Percentiles rank a stretch among this genome's conserved stretches.
phyloP scores from a whole-genome alignment of 2,329 filamentous ascomycete species.

The Ophiosphaerella korrae region DNA sequence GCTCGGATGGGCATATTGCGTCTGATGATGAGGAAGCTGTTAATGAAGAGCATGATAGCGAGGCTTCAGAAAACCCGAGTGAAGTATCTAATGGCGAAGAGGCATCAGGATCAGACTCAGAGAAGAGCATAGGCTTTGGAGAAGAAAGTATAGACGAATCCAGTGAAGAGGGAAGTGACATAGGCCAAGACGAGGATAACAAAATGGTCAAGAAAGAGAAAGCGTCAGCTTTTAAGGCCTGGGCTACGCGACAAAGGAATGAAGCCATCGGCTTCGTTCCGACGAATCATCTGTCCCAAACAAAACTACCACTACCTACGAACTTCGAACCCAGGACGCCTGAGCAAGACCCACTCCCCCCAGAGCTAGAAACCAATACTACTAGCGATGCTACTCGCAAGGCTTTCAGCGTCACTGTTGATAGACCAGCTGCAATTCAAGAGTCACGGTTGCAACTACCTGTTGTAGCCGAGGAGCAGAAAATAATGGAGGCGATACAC shows the following conservation, averaged over 20 bases:
- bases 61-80: conserved; percentile 10
- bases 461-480: conserved; percentile 93
- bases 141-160: too few species aligned
- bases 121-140: too few species aligned
- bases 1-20: conserved; percentile 51
- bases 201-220: conserved; percentile 51
- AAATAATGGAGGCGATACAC: conserved; percentile 96
- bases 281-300: conserved; percentile 46
- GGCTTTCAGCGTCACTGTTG: conserved; percentile 74
- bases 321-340: conserved; percentile 70
- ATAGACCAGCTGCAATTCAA: conserved; percentile 75
- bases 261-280: conserved; percentile 74
- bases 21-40: conserved; percentile 31
- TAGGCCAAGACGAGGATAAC: conserved; percentile 41
- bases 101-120: conserved; percentile 22
- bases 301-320: conserved; percentile 55
- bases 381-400: conserved; percentile 66
- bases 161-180: conserved; percentile 40
- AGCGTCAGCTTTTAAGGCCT: conserved; percentile 83
- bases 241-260: conserved; percentile 87
- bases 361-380: conserved; percentile 65
- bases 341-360: conserved; percentile 73
- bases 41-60: conserved; percentile 4
- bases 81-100: conserved; percentile 11
- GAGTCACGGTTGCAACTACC: conserved; percentile 78